Evolutionary conservation across 2,329 filamentous ascomycete species (phyloP).

Genomic region (Lachnellula occidentalis): DNA sequence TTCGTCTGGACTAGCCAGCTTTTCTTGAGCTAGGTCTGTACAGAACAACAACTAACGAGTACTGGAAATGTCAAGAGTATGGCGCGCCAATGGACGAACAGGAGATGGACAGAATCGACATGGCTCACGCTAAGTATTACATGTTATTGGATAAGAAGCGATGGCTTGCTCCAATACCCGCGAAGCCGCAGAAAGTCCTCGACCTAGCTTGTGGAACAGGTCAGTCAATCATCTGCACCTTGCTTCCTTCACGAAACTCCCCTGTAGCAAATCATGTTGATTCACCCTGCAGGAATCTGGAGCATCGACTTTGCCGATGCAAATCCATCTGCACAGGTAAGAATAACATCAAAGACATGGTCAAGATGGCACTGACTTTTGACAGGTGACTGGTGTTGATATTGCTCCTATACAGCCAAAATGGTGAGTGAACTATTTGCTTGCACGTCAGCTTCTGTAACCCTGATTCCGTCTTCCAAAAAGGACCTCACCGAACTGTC

Average conservation of each 20-base stretch:
- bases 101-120: constrained; percentile 17
- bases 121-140: constrained; percentile 17
- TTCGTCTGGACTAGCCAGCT: not conserved
- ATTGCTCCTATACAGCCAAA: no score
- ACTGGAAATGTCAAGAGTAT: constrained; percentile 9
- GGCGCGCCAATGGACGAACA: constrained; percentile 18
- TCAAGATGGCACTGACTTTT: no score
- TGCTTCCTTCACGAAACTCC: not conserved
- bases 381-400: no score
- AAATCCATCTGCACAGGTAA: no score
- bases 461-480: constrained; percentile 22
- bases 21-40: no score
- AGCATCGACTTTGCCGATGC: no score
- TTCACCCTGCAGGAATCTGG: no score
- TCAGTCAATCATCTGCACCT: constrained; percentile 17
- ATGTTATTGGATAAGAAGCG: constrained; percentile 14
- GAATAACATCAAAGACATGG: no score
- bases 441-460: no score
- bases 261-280: no score
- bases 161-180: not conserved
- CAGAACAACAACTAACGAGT: no score
- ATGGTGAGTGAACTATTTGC: no score
- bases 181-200: constrained; percentile 30
- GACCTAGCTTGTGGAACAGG: constrained; percentile 36
- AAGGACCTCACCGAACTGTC: constrained; percentile 53